Evolutionary conservation across 2,329 filamentous ascomycete species (phyloP), one percentile per base, ranked within the genome.

Genomic region (Colletotrichum tofieldiae): DNA sequence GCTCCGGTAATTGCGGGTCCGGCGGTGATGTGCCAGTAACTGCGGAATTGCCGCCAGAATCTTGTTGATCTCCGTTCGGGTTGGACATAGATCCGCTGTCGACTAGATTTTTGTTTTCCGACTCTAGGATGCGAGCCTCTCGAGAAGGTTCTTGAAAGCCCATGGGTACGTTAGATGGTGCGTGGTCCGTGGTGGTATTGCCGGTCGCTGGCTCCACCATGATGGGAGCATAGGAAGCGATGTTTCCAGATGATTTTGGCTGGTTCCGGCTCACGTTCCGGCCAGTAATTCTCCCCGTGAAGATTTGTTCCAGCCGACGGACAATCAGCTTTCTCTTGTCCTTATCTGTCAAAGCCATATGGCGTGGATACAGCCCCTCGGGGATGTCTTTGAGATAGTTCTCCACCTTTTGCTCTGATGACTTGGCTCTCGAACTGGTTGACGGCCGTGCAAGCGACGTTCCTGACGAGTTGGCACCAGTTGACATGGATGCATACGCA

Each of bases 261-360:
- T 75, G 81, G 55, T 73, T 77, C 18, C 74, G 78, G 47, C 73
- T 77, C 43, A 75, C 58, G 81, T 85, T 78, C 77, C 84, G 81
- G 5, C 83, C 83, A 5, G 80, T 81, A 23, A 87, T 85, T 77
- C 92, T 93, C 3, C 94, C 94, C 0, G 93, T 94, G 73, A 96
- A 97, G 1, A 97, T 86, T 74, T 95, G 93, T 77, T 97, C 94
- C 7, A 97, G 81, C 2, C 93, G 88, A 65, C 90, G 88, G 2
- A 96, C 94, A 0, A 96, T 92, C 26, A 95, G 78, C 78, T 92
- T 94, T 84, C 94, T 94, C 83, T 90, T 94, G 7, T 93, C 88
- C 75, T 90, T 91, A 18, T 96, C 93, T 0, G 91, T 91, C 88
- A 95, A 89, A 0, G 84, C 79, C 32, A 87, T 84, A 54, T 88